Percentiles rank a stretch among this genome's conserved stretches.
Conservation (phyloP, 2,329 filamentous ascomycete genomes). For the Daldinia sp. region DNA sequence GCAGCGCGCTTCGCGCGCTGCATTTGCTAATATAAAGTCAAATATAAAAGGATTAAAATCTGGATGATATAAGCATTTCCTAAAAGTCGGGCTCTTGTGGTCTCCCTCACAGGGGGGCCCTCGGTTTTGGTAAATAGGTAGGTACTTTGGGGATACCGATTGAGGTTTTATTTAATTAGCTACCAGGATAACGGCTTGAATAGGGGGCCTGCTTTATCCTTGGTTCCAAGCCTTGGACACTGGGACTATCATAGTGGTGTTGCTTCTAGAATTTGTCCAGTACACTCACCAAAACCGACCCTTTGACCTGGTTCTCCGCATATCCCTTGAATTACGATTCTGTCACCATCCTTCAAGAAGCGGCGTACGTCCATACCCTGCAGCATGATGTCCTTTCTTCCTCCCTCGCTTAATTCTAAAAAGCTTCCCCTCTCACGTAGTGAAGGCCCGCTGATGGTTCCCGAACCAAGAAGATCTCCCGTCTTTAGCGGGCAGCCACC, state of each 20-base stretch:
- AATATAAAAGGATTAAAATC: too few species aligned
- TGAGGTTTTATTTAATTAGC: background rate
- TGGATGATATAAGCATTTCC: too few species aligned
- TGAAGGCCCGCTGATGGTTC: constrained; percentile 73
- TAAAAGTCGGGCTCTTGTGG: too few species aligned
- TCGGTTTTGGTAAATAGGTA: too few species aligned
- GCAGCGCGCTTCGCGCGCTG: too few species aligned
- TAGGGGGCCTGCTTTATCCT: background rate
- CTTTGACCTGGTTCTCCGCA: constrained; percentile 52
- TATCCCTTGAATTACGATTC: constrained; percentile 56
- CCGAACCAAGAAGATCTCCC: constrained; percentile 81
- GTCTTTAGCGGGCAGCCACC: constrained; percentile 80
- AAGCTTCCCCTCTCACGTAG: constrained; percentile 57
- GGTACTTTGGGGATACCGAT: background rate
- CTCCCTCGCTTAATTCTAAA: constrained; percentile 60
- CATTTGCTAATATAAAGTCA: too few species aligned
- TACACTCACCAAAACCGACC: constrained; percentile 61
- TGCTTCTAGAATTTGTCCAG: constrained; percentile 51
- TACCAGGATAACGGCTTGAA: background rate
- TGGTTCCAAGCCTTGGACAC: background rate
- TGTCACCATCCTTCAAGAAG: constrained; percentile 62
- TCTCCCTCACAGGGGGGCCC: too few species aligned
- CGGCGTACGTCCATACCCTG: constrained; percentile 56
- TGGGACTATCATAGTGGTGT: constrained; percentile 24
- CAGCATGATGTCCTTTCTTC: constrained; percentile 58